Evolutionary conservation across 176 grass and related monocot genomes (phyloP), one percentile per base, ranked within the genome.

Genomic region (Dactylis glomerata): DNA sequence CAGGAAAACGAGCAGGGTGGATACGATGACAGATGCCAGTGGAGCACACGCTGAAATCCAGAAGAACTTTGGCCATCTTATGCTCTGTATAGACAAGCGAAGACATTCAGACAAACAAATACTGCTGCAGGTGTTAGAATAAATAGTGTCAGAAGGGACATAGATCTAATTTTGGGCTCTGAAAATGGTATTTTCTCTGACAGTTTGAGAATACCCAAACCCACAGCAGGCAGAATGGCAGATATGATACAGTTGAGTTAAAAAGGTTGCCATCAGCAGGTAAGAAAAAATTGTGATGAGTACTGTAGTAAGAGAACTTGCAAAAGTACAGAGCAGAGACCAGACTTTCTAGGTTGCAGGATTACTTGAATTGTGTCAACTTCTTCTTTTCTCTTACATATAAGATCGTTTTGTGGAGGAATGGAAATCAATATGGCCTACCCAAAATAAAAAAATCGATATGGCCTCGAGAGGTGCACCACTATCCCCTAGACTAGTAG

Each of bases 1-100:
- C 5, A 98, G 79, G 89, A 92, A 98, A 80, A 98, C 91, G 46
- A 98, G 11, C 10, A 98, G 89, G 58, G 96, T 98, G 26, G 93
- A 95, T 71, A 95, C 27, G 67, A 95, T 89, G 63, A 95, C 91
- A 23, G 83, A 98, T 85, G 89, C 75, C 45, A 98, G 81, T 8
- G 96, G 96, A 6, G 96, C 93, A 20, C 91, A 94, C 1, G 93
- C 96, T 65, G 96, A 95, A 31, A 98, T 52, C 96, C 96, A 98
- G 73, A 98, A 98, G 31, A 92, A 87, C 40, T 86, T 93, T 52
- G 96, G 93, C 59, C 78, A 89, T 90, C 68, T 98, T 2, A 89
- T 85, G 82, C 93, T 93, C 96, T 95, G 82, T 61, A 86, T 49
- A 22, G 47, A 17, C 19, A 51, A 51, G 47, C 47, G 16, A 17